A percentile compares a stretch with the other conserved stretches of the same genome.
Conservation (phyloP, 2,329 filamentous ascomycete species). For the Scedosporium dehoogii region DNA sequence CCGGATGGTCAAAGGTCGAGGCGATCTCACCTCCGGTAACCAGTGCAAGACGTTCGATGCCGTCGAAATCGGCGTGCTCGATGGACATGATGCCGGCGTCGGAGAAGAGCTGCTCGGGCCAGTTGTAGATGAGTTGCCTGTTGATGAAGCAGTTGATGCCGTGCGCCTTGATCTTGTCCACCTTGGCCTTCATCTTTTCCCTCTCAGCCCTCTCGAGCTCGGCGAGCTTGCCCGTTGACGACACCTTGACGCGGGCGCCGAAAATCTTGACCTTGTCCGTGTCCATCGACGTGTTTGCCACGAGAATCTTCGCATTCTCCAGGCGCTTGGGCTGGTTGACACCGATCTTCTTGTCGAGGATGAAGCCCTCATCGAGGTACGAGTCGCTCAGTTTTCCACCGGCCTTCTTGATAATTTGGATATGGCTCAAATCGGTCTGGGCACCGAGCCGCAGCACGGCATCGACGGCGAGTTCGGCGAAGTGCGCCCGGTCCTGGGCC, state of each 20-base stretch:
- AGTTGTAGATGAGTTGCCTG: constrained; percentile 98
- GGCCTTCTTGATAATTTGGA: constrained; percentile 99
- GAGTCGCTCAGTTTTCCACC: constrained; percentile 96
- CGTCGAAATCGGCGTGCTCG: constrained; percentile 97
- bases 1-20: constrained; percentile 95
- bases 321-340: constrained; percentile 96
- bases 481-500: constrained; percentile 86
- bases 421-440: constrained; percentile 90
- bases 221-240: constrained; percentile 92
- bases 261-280: constrained; percentile 99
- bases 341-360: constrained; percentile 97
- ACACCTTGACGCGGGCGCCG: constrained; percentile 91
- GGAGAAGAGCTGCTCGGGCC: constrained; percentile 97
- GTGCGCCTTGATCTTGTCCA: constrained; percentile 96
- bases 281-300: constrained; percentile 98
- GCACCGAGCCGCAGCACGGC: constrained; percentile 84
- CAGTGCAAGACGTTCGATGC: constrained; percentile 86
- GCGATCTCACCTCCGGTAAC: constrained; percentile 97
- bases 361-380: constrained; percentile 96
- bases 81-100: constrained; percentile 98
- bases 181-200: constrained; percentile 99
- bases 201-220: constrained; percentile 96
- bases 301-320: constrained; percentile 95
- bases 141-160: constrained; percentile 99
- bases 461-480: constrained; percentile 80